Evolutionary conservation across 2,329 filamentous ascomycete genomes (phyloP).

Genomic region (Cladosporium sphaerospermum): DNA sequence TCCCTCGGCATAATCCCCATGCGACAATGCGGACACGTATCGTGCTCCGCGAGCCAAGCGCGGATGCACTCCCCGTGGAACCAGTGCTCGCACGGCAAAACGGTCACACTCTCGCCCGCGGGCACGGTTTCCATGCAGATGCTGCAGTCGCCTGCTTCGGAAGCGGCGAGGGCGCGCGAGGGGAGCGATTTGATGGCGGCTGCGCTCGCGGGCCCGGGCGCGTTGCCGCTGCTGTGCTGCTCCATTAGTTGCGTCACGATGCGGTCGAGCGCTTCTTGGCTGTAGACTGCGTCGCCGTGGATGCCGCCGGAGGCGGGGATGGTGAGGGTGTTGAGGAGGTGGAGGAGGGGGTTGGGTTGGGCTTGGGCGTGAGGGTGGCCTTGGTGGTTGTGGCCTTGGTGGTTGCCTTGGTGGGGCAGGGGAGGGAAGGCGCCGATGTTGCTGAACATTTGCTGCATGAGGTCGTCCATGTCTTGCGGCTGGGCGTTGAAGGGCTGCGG

Average conservation of each 20-base stretch:
- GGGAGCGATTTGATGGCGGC: conserved; percentile 69
- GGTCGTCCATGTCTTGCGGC: conserved; percentile 24
- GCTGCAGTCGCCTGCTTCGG: conserved; percentile 70
- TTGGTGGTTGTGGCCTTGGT: conserved; percentile 2
- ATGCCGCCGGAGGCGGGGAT: conserved; percentile 38
- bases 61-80: conserved; percentile 80
- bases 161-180: conserved; percentile 59
- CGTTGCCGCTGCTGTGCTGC: conserved; percentile 66
- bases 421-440: conserved; percentile 24
- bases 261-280: conserved; percentile 82
- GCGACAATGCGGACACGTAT: conserved; percentile 83
- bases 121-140: conserved; percentile 89
- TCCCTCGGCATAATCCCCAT: conserved; percentile 42
- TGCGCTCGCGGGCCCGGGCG: conserved; percentile 73
- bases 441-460: conserved; percentile 28
- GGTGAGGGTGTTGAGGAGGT: conserved; percentile 13
- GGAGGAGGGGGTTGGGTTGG: conserved; percentile 16
- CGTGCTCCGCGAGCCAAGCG: conserved; percentile 81
- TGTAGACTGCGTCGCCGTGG: conserved; percentile 74
- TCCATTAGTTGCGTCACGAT: conserved; percentile 89
- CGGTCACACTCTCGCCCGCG: conserved; percentile 65
- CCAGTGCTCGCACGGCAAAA: conserved; percentile 86
- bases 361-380: neutral
- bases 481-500: conserved; percentile 39
- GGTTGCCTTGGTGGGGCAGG: neutral